Evolutionary conservation across 164 flowering plant genomes (phyloP).

Genomic region (Piper betle): DNA sequence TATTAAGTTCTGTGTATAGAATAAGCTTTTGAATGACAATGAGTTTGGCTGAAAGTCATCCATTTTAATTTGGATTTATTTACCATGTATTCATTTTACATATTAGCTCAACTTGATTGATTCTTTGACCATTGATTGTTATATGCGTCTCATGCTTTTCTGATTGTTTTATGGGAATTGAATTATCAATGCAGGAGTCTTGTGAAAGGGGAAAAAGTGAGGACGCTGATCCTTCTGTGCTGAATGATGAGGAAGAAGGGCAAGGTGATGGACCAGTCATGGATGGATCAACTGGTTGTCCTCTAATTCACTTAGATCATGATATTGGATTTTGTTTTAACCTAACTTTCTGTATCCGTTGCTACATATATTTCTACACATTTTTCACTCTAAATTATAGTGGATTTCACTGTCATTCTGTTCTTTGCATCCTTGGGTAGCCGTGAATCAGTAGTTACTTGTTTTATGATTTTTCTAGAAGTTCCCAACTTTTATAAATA

Average conservation of each 20-base stretch:
- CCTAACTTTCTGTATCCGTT: not conserved
- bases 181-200: not conserved
- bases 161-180: not conserved
- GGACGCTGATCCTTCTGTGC: constrained; percentile 2
- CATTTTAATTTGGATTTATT: not conserved
- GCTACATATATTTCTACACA: not conserved
- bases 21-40: too few species aligned
- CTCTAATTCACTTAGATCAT: not conserved
- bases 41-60: too few species aligned
- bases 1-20: too few species aligned
- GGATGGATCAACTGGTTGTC: constrained; percentile 12
- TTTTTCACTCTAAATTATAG: too few species aligned
- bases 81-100: too few species aligned
- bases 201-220: constrained; percentile 7
- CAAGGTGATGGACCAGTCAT: constrained; percentile 12
- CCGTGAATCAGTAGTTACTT: too few species aligned
- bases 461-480: too few species aligned
- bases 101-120: not conserved
- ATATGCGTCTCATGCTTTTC: not conserved
- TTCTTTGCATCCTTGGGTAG: too few species aligned
- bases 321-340: too few species aligned
- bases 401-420: too few species aligned
- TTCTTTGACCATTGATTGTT: not conserved
- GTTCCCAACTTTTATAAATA: too few species aligned
- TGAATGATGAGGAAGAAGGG: constrained; percentile 16